Base-by-base conservation (phyloP, 345 rosid genomes). In the Citrus glauca region DNA sequence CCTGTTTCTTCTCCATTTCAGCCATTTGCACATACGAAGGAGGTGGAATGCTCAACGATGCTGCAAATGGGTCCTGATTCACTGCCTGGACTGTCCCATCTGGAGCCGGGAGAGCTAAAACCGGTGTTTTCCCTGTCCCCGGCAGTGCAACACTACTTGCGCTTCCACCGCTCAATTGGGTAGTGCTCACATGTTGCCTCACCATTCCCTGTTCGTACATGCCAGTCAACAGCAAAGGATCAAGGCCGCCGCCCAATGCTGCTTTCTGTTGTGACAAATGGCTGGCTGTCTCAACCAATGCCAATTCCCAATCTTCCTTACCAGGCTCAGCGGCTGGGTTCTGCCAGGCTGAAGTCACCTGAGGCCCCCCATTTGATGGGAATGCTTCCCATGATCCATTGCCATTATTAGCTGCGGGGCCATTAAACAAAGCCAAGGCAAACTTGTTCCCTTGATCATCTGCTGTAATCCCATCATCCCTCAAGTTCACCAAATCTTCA, bases 161-260 rank as follows among this genome's bases (percentile, higher is more conserved):
- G 62, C 97, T 94, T 24, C 91, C 96, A 64, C 92, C 95, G 0
- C 85, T 85, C 81, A 86, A 74, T 75, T 87, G 91, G 0, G 90
- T 28, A 65, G 87, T 85, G 77, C 86, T 83, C 35, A 86, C 85
- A 14, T 88, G 93, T 67, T 93, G 94, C 81, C 88, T 86, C 75
- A 90, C 94, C 22, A 76, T 84, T 82, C 97, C 99, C 76, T 90
- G 97, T 79, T 96, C 97, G 73, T 96, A 96, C 95, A 94, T 94
- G 28, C 98, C 97, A 55, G 87, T 95, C 67, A 96, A 88, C 84
- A 96, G 76, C 84, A 93, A 66, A 8, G 94, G 91, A 78, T 96
- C 95, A 57, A 96, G 79, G 37, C 99, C 98, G 40, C 99, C 99
- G 2, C 95, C 99, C 88, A 92, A 80, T 11, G 92, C 72, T 4